A percentile compares a stretch with the other conserved stretches of the same genome.
Evolutionary conservation across 306 rosid species (phyloP).

Genomic region (Inga leiocalycina): DNA sequence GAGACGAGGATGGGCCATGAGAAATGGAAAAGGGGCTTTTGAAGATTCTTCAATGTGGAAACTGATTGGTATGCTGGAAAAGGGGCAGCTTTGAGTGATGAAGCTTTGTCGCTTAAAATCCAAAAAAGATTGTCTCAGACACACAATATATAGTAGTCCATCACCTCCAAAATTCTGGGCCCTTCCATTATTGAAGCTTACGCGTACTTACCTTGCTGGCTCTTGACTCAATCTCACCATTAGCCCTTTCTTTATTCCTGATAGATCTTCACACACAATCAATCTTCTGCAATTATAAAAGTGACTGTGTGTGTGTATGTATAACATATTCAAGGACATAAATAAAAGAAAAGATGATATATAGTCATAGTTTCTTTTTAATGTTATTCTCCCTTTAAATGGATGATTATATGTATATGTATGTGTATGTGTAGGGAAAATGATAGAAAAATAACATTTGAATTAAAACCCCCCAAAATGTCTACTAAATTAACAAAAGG

Average conservation of each 20-base stretch:
- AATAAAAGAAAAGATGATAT: neutral
- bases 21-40: neutral
- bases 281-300: neutral
- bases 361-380: neutral
- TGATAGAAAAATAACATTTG: too few species aligned
- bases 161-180: conserved; percentile 8
- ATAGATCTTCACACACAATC: neutral
- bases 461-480: too few species aligned
- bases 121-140: neutral
- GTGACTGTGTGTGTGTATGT: neutral
- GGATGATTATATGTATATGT: neutral
- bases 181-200: conserved; percentile 12
- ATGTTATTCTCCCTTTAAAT: neutral
- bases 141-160: neutral
- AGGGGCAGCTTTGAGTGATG: neutral
- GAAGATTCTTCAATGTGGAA: neutral
- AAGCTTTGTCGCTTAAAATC: conserved; percentile 6
- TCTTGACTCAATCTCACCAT: neutral
- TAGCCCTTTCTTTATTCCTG: neutral
- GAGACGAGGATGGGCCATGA: conserved; percentile 20
- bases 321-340: neutral
- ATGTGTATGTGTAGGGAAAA: too few species aligned
- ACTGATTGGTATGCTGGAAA: conserved; percentile 10
- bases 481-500: too few species aligned
- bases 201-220: neutral